Evolutionary conservation across 352 stramenopile species (phyloP), one percentile per base, ranked within the genome.

Genomic region (Pythium rhizo-oryzae): DNA sequence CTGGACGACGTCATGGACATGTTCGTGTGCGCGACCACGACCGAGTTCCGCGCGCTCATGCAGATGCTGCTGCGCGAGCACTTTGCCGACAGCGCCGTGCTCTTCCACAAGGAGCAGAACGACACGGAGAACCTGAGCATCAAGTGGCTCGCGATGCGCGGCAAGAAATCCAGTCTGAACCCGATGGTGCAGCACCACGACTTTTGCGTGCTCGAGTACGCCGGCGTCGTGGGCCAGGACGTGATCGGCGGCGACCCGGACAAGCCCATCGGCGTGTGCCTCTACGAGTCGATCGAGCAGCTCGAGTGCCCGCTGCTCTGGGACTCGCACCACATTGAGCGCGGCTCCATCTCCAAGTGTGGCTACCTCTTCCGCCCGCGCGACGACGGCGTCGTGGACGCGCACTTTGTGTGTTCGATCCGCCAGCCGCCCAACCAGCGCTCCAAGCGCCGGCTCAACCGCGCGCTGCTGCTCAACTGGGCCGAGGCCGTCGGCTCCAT

Each of bases 271-370:
- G 84, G 84, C 41, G 79, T 94, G 1, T 94, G 86, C 67, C 73
- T 94, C 30, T 92, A 90, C 65, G 86, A 94, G 58, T 91, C 81
- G 13, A 90, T 94, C 33, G 86, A 94, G 44, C 86, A 94, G 69
- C 63, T 76, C 30, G 86, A 94, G 59, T 94, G 86, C 63, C 84
- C 86, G 39, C 72, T 75, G 41, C 75, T 94, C 12, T 82, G 76
- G 43, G 81, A 92, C n/a, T 91, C 82, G 61, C 84, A 94, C 69
- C 76, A 71, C 12, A 74, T 94, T 21, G 82, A 92, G 59, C 82
- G 86, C 30, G 80, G 80, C 15, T 85, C 82, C 30, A 78, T 94
- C 62, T 92, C 86, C 62, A 91, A 91, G 68, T 94, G 86, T 62
- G 86, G 86, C 44, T 93, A 87, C 66, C 54, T 94, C 23, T 94